Evolutionary conservation across 169 alveolate genomes (phyloP), one percentile per base, ranked within the genome.

Genomic region (Plasmodium malariae): DNA sequence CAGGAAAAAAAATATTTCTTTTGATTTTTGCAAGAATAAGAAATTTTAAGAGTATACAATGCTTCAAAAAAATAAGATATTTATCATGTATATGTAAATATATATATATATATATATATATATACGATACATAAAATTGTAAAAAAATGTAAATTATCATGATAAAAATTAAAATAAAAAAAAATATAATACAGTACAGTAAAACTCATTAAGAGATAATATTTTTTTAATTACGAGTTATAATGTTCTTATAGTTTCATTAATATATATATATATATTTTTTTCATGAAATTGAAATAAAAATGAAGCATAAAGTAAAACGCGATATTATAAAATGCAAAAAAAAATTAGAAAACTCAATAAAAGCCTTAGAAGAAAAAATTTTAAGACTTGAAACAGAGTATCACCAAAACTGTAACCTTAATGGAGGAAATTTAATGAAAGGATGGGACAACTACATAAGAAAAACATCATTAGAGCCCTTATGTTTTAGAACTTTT

Each of bases 271-370:
- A 24, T 60, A 12, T 26, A 26, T 45, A 45, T 45, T 1, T 36
- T 67, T 11, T 37, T 12, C 60, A 7, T 28, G 5, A 19, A 24
- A 49, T 12, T 62, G 4, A 28, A 65, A 34, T 5, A 5, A 80
- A 65, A 67, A 80, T 80, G 90, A 80, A 80, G 54, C 85, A 80
- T 80, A 80, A 80, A 55, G 90, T 80, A 17, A 80, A 80, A 80
- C 57, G 71, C 24, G 90, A 80, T 30, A 80, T 80, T 49, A 80
- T 80, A 57, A 80, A 80, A 49, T 80, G 85, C 48, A 80, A 80
- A 37, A 80, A 80, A 70, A 80, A 67, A 34, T 68, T 80, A 36
- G 90, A 80, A 70, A 80, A 68, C 45, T 80, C 90, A 26, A 80
- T 80, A 24, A 80, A 80, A 54, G 90, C 83, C 1, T 67, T 80